Conservation (phyloP, 495 filamentous ascomycete genomes). For the Xylaria telfairii region DNA sequence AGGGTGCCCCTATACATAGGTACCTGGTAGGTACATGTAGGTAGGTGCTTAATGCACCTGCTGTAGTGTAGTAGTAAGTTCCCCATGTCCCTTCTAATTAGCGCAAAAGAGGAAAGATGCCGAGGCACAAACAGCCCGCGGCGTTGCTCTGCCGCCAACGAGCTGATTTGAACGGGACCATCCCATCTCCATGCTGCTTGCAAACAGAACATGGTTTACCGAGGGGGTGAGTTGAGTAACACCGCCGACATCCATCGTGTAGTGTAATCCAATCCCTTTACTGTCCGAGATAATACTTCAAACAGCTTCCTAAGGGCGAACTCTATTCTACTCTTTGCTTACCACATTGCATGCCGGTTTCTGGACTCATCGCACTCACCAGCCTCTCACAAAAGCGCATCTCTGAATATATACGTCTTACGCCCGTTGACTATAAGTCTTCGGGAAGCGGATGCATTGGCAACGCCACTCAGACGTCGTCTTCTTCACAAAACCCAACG, state of each 20-base stretch:
- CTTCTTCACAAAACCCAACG: background rate
- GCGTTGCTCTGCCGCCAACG: constrained; percentile 10
- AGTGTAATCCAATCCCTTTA: background rate
- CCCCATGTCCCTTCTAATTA: background rate
- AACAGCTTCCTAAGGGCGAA: background rate
- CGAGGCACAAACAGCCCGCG: constrained; percentile 13
- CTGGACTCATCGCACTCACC: background rate
- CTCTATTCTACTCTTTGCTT: background rate
- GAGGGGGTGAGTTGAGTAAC: background rate
- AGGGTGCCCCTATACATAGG: background rate
- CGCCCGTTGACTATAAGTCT: background rate
- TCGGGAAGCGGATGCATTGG: background rate
- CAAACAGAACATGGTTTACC: background rate
- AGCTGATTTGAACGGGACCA: background rate
- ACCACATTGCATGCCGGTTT: background rate
- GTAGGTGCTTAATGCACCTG: too few relatives aligned
- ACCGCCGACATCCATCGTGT: background rate
- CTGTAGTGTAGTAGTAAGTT: too few relatives aligned
- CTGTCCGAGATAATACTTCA: background rate
- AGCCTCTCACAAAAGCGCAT: background rate
- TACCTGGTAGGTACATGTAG: too few relatives aligned
- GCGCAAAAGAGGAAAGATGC: constrained; percentile 10
- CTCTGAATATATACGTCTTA: background rate
- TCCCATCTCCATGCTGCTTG: background rate
- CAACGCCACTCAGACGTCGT: background rate